Base-by-base conservation (phyloP, 108 stramenopile species). In the Aurantiochytrium sp. region DNA sequence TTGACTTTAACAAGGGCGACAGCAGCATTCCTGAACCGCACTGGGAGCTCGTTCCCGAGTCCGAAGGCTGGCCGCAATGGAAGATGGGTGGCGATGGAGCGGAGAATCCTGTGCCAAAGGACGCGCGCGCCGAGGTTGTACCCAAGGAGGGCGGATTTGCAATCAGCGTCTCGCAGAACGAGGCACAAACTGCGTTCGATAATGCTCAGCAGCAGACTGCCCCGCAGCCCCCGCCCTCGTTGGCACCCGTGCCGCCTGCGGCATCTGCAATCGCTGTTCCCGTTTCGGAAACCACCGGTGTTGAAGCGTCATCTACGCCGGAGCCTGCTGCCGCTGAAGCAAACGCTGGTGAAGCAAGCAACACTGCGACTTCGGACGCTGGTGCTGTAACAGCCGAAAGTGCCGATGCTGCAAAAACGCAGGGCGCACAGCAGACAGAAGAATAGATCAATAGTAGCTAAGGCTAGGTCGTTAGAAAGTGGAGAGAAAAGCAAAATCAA, bases 1-100 rank as follows among this genome's bases (percentile, higher is more conserved):
- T 92, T 58, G 96, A 96, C 89, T 96, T 96, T 88, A 96, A 96
- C 88, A 95, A 96, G 87, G 93, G 91, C 73, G 89, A 88, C 4
- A 90, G 89, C 44, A 90, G 93, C 14, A 53, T 49, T 28, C 83
- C 58, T 4, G 58, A 58, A 35, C 89, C 89, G 5, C 89, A 89
- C 44, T 89, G 89, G 89, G 73, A 76, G 73, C 73, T 76, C 49
- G 21, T 76, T 51, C 73, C 73, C 18, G 73, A 76, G 49, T 5
- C 44, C 23, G 73, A 76, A 19, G 73, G 73, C 45, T 76, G 73
- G 73, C 73, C 73, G 21, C 21, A 76, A 25, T 76, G 73, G 73
- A 51, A 58, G 0, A 44, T 76, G 21, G 73, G 25, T n/a, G n/a
- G n/a, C 21, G 49, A 76, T 19, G 12, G 5, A 0, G 44, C 49